These are phyloP conservation scores for Tolypocladium tropicale DNA, from an alignment of 2,329 filamentous ascomycete genomes.

Conservation along the genomic window DNA sequence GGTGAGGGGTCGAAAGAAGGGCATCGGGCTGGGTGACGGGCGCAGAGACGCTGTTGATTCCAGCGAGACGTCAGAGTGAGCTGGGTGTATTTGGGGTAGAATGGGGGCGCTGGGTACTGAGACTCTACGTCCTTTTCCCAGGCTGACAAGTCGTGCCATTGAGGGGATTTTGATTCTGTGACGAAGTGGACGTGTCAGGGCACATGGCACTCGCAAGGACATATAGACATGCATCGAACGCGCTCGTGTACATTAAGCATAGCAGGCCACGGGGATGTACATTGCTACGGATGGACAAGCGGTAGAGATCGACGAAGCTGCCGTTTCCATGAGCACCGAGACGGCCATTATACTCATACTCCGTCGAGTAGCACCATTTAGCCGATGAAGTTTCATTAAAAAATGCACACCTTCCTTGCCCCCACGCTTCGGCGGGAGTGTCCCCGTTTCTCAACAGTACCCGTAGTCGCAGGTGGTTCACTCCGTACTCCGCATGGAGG, in stretches of 20 bases:
- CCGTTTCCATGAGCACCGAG: background rate
- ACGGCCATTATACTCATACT: no score
- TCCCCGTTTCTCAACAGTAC: no score
- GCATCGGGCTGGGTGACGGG: constrained; percentile 53
- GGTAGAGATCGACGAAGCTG: background rate
- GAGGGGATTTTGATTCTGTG: background rate
- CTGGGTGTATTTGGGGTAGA: no score
- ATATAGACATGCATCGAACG: background rate
- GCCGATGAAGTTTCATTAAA: no score
- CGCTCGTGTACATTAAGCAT: background rate
- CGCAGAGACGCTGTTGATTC: background rate
- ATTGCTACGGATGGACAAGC: background rate
- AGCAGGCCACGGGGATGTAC: background rate
- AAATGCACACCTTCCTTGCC: no score
- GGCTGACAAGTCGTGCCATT: background rate
- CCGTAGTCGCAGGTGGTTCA: no score
- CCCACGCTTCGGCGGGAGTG: no score
- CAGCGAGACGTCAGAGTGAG: background rate
- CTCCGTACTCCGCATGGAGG: no score
- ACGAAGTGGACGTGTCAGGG: background rate
- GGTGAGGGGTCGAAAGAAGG: constrained; percentile 54
- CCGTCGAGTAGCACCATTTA: no score
- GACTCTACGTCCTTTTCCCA: background rate
- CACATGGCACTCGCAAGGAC: background rate
- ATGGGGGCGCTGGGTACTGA: background rate